These are phyloP conservation scores for Stagonosporopsis cucurbitacearum DNA, from an alignment of 2,329 filamentous ascomycete genomes.

Conservation along the genomic window DNA sequence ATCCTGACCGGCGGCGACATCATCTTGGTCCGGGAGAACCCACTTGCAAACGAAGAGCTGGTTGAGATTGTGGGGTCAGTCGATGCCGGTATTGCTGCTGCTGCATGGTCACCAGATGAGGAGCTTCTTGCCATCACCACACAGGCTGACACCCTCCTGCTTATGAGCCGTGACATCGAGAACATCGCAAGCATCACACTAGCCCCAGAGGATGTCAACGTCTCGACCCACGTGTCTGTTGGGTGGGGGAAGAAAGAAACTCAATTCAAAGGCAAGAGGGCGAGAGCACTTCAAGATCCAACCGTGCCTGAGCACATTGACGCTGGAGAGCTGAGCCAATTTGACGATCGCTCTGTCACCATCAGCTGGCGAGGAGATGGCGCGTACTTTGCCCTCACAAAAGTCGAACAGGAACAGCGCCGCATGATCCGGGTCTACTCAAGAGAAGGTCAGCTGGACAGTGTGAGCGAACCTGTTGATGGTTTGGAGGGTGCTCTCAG, in stretches of 20 bases:
- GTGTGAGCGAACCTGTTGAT: slow-evolving; percentile 93
- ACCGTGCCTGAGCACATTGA: slow-evolving; percentile 94
- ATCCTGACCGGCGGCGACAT: slow-evolving; percentile 92
- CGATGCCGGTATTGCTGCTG: slow-evolving; percentile 87
- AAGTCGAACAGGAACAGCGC: slow-evolving; percentile 70
- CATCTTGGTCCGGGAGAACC: slow-evolving; percentile 78
- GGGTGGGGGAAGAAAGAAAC: slow-evolving; percentile 99
- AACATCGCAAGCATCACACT: slow-evolving; percentile 77
- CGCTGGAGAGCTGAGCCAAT: slow-evolving; percentile 74
- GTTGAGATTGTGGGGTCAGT: slow-evolving; percentile 97
- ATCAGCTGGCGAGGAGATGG: slow-evolving; percentile 97
- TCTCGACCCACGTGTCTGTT: slow-evolving; percentile 93
- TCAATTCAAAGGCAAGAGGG: slow-evolving; percentile 92
- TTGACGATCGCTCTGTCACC: slow-evolving; percentile 73
- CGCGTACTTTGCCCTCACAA: slow-evolving; percentile 86
- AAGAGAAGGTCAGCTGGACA: slow-evolving; percentile 87
- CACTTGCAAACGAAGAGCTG: slow-evolving; percentile 70
- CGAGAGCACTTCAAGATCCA: slow-evolving; percentile 85
- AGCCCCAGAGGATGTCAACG: slow-evolving; percentile 76
- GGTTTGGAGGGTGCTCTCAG: slow-evolving; percentile 85
- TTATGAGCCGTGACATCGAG: slow-evolving; percentile 94
- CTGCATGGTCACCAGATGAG: slow-evolving; percentile 93
- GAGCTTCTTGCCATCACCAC: slow-evolving; percentile 87
- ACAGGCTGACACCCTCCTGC: slow-evolving; percentile 76
- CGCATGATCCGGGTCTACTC: slow-evolving; percentile 89